Evolutionary conservation across 768 basidiomycete genomes (phyloP), one percentile per base, ranked within the genome.

Genomic region (Lyophyllum shimeji): DNA sequence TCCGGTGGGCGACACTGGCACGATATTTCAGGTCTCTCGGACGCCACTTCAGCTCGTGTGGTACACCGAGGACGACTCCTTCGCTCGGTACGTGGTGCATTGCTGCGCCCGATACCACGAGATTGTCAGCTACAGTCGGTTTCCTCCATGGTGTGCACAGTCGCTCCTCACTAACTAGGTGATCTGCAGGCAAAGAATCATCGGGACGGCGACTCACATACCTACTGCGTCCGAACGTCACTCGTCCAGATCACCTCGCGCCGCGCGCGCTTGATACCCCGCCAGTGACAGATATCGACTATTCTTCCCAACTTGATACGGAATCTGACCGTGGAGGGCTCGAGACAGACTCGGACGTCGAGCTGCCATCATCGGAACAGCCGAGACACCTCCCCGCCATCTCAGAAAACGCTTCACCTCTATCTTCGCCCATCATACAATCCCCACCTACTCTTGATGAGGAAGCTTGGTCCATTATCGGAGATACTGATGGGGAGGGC

Each of bases 91-190:
- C 63, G 82, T 93, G 45, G 84, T 93, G 6, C 91, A 94, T 60
- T 93, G 90, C 60, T 86, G 88, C 56, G 89, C 90, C 40, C 77
- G 90, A 34, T 93, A 87, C 69, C 83, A 92, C 67, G 84, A 84
- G 55, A 69, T 93, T 56, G 86, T 93, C 63, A 89, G 87, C 72
- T 93, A 85, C 76, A 93, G 90, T 90, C 69, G 63, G 88, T 76
- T 17, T 37, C 25, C 34, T 12, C 17, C 37, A 50, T 39, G 5
- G 20, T 45, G 29, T 39, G 39, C 49, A n/a, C 11, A 39, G 33
- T 50, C 20, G 15, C 8, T 46, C 29, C 46, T 40, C 47, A 46
- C 21, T 52, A 34, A 46, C 39, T 20, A 21, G 15, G 37, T n/a
- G 50, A 40, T 44, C 40, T 15, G 6, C 55, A 82, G 85, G 86